Base-by-base conservation (phyloP, 2,329 filamentous ascomycete genomes). In the Aspergillus thermomutatus region DNA sequence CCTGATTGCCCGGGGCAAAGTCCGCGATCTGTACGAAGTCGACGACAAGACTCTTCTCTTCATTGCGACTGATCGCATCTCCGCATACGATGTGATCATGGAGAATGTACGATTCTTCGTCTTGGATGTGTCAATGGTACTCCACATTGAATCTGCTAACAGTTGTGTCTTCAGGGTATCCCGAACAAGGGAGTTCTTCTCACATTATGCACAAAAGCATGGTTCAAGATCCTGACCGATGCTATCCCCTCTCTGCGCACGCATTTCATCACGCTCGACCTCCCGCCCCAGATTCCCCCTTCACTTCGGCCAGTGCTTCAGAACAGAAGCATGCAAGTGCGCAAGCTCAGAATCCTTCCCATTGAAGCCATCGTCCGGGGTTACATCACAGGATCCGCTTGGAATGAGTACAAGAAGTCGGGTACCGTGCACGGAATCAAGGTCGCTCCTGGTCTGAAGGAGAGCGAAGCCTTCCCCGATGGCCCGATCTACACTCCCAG, bases 51-150 rank as follows among this genome's bases (percentile, higher is more conserved):
- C 85, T 2, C 83, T 96, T 4, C 87, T 96, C 55, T 93, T 96
- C 71, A 86, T 92, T 54, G 88, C 90, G 25, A 89, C 90, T 14
- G 92, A 97, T 78, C 88, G 94, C 64, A 94, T 97, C 73, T 96
- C 91, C 25, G 94, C 94, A 55, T 97, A 93, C 80, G 93, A 97
- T 82, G 91, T 95, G 66, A 86, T 96, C 66, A 87, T 96, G 82
- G 79, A 84, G 67, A 97, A 94, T 76, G 86, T 87, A 72, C 69
- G 75, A 46, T 66, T 79, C 79, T 61, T 78, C 83, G 31, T 46
- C 19, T 25, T 14, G 21, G n/a, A 46, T 25, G 21, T 7, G 19
- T 21, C 21, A 46, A 26, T 23, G 4, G 21, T 14, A 26, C 21
- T 46, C 23, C 21, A 23, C 25, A 23, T 46, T 14, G 14, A 6